Conservation (phyloP, 169 alveolate genomes). For the Amoebophrya sp. region DNA sequence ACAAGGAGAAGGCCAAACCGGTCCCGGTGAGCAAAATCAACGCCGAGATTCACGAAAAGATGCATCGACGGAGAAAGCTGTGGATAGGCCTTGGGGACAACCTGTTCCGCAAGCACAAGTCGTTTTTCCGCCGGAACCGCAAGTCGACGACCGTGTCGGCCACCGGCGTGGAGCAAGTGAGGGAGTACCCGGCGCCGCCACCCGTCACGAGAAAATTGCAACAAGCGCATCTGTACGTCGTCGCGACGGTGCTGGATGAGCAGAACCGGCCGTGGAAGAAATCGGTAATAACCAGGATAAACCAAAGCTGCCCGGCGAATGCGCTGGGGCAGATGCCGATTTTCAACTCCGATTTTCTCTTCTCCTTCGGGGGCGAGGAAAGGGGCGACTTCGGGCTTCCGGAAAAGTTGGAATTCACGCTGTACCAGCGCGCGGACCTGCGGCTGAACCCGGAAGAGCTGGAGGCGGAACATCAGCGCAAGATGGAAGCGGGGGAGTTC, state of each 20-base stretch:
- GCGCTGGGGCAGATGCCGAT: constrained; percentile 11
- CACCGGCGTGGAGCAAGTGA: not conserved
- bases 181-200: not conserved
- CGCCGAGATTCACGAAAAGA: not conserved
- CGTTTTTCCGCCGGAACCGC: not conserved
- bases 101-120: not conserved
- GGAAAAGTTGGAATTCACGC: not conserved
- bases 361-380: not conserved
- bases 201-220: not conserved
- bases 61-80: not conserved
- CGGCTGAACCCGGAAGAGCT: not conserved
- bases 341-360: not conserved
- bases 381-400: not conserved
- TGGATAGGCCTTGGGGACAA: not conserved
- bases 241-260: not conserved
- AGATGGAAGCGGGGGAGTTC: not conserved
- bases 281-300: not conserved
- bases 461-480: not conserved
- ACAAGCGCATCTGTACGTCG: not conserved
- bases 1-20: too few species aligned
- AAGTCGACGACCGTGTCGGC: not conserved
- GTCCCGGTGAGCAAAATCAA: too few species aligned
- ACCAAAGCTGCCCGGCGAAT: not conserved
- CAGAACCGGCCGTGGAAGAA: constrained; percentile 21
- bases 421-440: not conserved